phyloP scores from a whole-genome alignment of 495 filamentous ascomycete genomes.

The Penicillium longicatenatum region DNA sequence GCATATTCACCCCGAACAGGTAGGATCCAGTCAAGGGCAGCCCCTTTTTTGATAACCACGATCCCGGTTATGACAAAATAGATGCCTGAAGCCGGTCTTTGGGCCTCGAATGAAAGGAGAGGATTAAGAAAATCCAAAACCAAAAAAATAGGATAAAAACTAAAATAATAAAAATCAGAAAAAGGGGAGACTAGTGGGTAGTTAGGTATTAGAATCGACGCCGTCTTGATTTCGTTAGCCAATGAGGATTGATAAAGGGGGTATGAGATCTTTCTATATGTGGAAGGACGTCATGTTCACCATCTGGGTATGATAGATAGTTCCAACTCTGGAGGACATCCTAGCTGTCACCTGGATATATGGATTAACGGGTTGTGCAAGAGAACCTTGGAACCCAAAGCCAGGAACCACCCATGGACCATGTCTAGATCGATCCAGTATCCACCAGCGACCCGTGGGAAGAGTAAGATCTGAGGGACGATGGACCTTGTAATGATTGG shows the following conservation, averaged over 20 bases:
- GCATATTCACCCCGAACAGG: constrained; percentile 11
- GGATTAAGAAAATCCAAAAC: not conserved
- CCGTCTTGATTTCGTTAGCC: constrained; percentile 16
- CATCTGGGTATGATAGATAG: no score
- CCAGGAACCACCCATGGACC: not conserved
- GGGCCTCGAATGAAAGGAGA: not conserved
- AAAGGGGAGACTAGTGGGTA: constrained; percentile 16
- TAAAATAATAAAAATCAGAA: not conserved
- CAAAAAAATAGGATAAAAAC: not conserved
- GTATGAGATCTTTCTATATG: constrained; percentile 21
- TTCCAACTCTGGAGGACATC: not conserved
- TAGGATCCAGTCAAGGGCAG: constrained; percentile 12
- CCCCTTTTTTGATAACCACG: constrained; percentile 18
- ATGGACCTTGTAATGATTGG: constrained; percentile 23
- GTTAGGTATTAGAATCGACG: constrained; percentile 29
- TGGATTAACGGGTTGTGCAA: no score
- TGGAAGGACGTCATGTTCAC: constrained; percentile 16
- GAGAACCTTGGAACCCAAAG: not conserved
- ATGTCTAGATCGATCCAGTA: constrained; percentile 29
- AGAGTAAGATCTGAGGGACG: constrained; percentile 24
- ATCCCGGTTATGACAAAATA: not conserved
- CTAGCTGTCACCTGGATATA: not conserved
- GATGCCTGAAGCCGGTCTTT: not conserved
- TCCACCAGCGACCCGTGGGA: constrained; percentile 27
- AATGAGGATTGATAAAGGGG: constrained; percentile 16